Evolutionary conservation across 176 grass and related monocot genomes (phyloP).

Genomic region (Oryza nivara): DNA sequence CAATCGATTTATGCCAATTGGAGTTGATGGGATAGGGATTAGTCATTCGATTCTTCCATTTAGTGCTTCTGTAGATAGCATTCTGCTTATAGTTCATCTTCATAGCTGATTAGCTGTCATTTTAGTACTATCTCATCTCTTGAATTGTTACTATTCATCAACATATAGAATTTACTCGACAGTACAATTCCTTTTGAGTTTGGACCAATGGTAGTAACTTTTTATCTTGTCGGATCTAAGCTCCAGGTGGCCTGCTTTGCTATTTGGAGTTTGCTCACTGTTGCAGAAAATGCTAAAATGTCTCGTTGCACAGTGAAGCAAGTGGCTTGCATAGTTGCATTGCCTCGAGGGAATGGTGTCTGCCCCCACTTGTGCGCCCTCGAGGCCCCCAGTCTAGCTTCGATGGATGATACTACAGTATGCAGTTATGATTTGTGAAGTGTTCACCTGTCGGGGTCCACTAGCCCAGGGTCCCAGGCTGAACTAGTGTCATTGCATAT

Average conservation of each 20-base stretch:
- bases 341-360: slow-evolving; percentile 10
- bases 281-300: background rate
- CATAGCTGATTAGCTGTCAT: background rate
- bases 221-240: background rate
- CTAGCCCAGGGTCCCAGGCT: background rate
- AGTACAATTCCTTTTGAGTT: slow-evolving; percentile 10
- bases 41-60: slow-evolving; percentile 38
- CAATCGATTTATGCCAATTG: slow-evolving; percentile 16
- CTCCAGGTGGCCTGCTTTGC: background rate
- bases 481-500: background rate
- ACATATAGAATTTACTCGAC: background rate
- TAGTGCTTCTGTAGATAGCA: slow-evolving; percentile 30
- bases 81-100: slow-evolving; percentile 23
- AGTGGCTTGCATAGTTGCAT: background rate
- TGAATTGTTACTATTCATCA: slow-evolving; percentile 14
- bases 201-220: background rate
- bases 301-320: slow-evolving; percentile 6
- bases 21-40: slow-evolving; percentile 43
- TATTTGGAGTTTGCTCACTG: background rate
- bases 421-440: background rate
- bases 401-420: background rate
- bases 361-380: too few relatives aligned
- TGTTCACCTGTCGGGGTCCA: background rate
- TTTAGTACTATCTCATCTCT: background rate
- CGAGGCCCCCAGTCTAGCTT: background rate